phyloP scores from a whole-genome alignment of 768 basidiomycete species.

The Jaapia argillacea region DNA sequence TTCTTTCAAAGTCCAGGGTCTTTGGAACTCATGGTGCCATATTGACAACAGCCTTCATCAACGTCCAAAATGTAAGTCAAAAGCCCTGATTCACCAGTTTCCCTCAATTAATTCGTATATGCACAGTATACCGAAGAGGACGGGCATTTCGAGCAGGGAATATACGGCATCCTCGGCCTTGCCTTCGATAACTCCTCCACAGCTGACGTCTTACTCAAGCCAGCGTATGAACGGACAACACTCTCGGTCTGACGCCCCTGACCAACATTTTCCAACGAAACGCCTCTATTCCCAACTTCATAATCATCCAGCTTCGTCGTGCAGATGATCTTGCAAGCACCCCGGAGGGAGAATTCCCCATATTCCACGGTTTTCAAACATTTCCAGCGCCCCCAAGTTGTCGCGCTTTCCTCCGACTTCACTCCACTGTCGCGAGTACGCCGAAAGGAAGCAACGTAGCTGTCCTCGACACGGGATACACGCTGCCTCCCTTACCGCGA shows the following conservation, averaged over 20 bases:
- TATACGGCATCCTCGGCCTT: not conserved
- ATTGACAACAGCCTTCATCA: not conserved
- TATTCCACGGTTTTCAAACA: conserved; percentile 11
- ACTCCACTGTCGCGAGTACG: conserved; percentile 10
- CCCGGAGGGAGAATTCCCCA: conserved; percentile 16
- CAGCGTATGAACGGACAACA: too few relatives aligned
- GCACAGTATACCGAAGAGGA: not conserved
- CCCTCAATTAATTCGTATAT: not conserved
- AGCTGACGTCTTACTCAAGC: too few relatives aligned
- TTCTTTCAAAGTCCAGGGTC: not conserved
- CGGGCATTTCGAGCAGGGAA: not conserved
- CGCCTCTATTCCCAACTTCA: conserved; percentile 11
- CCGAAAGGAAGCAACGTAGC: conserved; percentile 15
- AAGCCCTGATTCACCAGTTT: not conserved
- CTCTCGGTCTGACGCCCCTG: conserved; percentile 12
- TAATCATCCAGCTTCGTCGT: conserved; percentile 17
- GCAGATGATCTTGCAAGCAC: conserved; percentile 11
- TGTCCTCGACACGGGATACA: conserved; percentile 19
- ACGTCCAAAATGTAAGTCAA: not conserved
- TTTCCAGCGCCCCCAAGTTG: conserved; percentile 13
- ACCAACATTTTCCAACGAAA: conserved; percentile 14
- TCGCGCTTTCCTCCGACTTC: not conserved
- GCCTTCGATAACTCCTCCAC: not conserved
- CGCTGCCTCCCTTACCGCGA: too few relatives aligned
- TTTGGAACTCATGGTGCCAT: not conserved